These are phyloP conservation scores for Suillus placidus DNA, from an alignment of 768 basidiomycete genomes.

Conservation along the genomic window DNA sequence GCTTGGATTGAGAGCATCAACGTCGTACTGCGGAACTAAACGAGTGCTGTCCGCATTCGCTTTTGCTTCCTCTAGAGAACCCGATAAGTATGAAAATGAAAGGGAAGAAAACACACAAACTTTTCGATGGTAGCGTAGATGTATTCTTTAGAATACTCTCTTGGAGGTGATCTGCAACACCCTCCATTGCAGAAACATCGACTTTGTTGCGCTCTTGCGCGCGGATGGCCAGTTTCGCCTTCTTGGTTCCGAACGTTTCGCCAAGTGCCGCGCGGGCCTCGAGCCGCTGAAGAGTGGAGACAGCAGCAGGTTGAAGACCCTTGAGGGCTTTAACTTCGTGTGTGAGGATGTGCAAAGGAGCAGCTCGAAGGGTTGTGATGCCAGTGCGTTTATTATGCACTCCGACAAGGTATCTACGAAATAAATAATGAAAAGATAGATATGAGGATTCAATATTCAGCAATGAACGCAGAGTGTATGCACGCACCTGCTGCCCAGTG, in stretches of 20 bases:
- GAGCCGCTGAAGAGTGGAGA: slow-evolving; percentile 52
- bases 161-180: slow-evolving; percentile 80
- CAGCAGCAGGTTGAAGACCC: slow-evolving; percentile 51
- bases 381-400: slow-evolving; percentile 78
- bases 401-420: slow-evolving; percentile 76
- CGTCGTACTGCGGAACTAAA: slow-evolving; percentile 75
- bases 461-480: slow-evolving; percentile 1
- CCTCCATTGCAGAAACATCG: slow-evolving; percentile 86
- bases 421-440: slow-evolving; percentile 6
- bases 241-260: slow-evolving; percentile 93
- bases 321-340: slow-evolving; percentile 87
- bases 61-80: slow-evolving; percentile 62
- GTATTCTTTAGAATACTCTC: slow-evolving; percentile 79
- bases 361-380: slow-evolving; percentile 67
- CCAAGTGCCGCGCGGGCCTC: slow-evolving; percentile 80
- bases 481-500: slow-evolving; percentile 70
- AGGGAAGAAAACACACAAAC: slow-evolving; percentile 43
- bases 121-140: slow-evolving; percentile 64
- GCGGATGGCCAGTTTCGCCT: slow-evolving; percentile 83
- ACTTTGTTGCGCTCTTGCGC: slow-evolving; percentile 89
- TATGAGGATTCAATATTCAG: background rate
- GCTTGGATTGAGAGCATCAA: slow-evolving; percentile 65
- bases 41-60: slow-evolving; percentile 63
- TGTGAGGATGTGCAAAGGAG: slow-evolving; percentile 68
- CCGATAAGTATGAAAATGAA: slow-evolving; percentile 7